phyloP scores from a whole-genome alignment of 2,329 filamentous ascomycete genomes.

The Beauveria sp. region DNA sequence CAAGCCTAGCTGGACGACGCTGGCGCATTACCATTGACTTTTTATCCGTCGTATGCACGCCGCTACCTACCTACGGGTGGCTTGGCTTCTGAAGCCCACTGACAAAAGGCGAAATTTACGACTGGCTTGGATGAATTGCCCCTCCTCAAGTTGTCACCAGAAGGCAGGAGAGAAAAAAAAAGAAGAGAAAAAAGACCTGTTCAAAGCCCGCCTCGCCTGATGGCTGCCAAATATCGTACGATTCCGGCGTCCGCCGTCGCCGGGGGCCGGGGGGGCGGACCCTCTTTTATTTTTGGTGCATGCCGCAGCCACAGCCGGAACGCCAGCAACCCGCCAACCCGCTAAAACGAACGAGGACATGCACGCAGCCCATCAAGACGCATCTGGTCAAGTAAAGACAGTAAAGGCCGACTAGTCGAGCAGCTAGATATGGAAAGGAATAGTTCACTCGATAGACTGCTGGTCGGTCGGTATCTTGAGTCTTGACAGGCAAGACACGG shows the following conservation, averaged over 20 bases:
- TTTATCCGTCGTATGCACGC: too few species aligned
- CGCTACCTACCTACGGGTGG: too few species aligned
- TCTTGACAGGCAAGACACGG: neutral
- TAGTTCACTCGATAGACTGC: too few species aligned
- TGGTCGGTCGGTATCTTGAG: too few species aligned
- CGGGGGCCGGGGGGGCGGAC: neutral
- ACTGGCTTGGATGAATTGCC: neutral
- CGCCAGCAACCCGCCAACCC: neutral
- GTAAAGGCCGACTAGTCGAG: too few species aligned
- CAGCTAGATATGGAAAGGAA: too few species aligned
- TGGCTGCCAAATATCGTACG: slow-evolving; percentile 11
- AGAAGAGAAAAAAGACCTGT: neutral
- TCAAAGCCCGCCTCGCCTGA: neutral
- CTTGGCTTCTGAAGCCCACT: too few species aligned
- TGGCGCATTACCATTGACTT: too few species aligned
- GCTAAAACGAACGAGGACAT: neutral
- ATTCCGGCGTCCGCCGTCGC: slow-evolving; percentile 7
- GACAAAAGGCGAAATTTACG: too few species aligned
- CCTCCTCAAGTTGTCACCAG: neutral
- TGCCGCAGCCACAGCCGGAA: slow-evolving; percentile 1
- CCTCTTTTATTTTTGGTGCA: neutral
- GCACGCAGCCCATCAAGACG: too few species aligned
- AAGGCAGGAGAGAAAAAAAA: neutral
- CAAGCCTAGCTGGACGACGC: too few species aligned
- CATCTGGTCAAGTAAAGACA: too few species aligned